These are phyloP conservation scores for Vitis vinifera DNA, from an alignment of 164 flowering plant species.

Conservation along the genomic window DNA sequence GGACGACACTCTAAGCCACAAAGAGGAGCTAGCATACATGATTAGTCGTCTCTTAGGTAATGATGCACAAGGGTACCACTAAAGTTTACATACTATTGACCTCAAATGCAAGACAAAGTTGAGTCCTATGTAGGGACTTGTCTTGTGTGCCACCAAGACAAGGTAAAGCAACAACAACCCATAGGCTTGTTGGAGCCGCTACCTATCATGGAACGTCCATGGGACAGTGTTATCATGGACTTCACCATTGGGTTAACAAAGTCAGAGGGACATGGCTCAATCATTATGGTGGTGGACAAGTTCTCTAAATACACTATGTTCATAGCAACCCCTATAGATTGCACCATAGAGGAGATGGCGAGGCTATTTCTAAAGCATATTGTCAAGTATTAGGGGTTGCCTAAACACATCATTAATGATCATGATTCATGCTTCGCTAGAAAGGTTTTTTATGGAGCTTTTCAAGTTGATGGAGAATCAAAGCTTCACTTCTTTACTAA, in stretches of 20 bases:
- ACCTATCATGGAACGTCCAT: no score
- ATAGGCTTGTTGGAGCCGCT: no score
- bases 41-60: not conserved
- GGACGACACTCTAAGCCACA: not conserved
- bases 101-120: conserved; percentile 2
- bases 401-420: not conserved
- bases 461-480: not conserved
- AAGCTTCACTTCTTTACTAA: not conserved
- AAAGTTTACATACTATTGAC: conserved; percentile 1
- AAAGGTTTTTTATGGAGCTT: not conserved
- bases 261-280: no score
- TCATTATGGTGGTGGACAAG: conserved; percentile 1
- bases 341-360: not conserved
- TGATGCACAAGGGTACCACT: not conserved
- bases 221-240: no score
- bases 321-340: not conserved
- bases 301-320: conserved; percentile 9
- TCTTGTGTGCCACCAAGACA: conserved; percentile 19
- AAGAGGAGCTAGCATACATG: not conserved
- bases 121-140: conserved; percentile 11
- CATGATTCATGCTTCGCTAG: not conserved
- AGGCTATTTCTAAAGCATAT: conserved; percentile 3
- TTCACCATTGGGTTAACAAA: no score
- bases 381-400: conserved; percentile 4
- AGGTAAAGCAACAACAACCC: not conserved